Base-by-base conservation (phyloP, 2,329 filamentous ascomycete genomes). In the Apiospora hydei region DNA sequence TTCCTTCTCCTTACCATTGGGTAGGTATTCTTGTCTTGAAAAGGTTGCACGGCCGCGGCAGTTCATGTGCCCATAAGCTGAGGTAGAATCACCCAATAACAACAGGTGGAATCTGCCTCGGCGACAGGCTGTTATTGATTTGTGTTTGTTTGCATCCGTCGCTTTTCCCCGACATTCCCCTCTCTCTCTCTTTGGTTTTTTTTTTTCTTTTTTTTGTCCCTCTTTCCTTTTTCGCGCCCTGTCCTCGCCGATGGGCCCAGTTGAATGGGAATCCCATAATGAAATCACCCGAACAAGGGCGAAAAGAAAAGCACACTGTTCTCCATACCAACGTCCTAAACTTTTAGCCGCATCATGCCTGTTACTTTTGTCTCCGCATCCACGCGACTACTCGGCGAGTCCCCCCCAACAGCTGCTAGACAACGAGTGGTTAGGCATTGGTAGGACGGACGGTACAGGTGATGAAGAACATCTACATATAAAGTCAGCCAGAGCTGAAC, bases 341-440 rank as follows among this genome's bases (percentile, higher is more conserved):
- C 10, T 38, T 64, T 38, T 64, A 64, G 57, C 57, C 21, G 57
- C 57, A 64, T 64, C n/a, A 64, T 64, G 57, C 57, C 57, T 64
- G 57, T 34, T n/a, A n/a, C 8, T n/a, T 64, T 41, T n/a, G 57
- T 61, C 57, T 64, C 57, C 57, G 57, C 57, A 64, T 41, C 34
- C 57, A 64, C 57, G 34, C 57, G 34, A 64, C n/a, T 11, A 64
- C n/a, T 64, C 57, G 57, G 57, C 57, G 34, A 64, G 34, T 14
- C 41, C 34, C 57, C 57, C 41, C 38, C 57, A 5, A 64, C 21
- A 41, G 30, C 8, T 38, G 18, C 30, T 34, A 38, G 26, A 14
- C 11, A 41, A 38, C 53, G 34, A 14, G 34, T 41, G 16, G 6
- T 38, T 61, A 34, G 16, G 21, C 46, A 49, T 21, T 61, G 53